These are phyloP conservation scores for Eimeria nieschulzi DNA, from an alignment of 169 alveolate species.

Conservation along the genomic window DNA sequence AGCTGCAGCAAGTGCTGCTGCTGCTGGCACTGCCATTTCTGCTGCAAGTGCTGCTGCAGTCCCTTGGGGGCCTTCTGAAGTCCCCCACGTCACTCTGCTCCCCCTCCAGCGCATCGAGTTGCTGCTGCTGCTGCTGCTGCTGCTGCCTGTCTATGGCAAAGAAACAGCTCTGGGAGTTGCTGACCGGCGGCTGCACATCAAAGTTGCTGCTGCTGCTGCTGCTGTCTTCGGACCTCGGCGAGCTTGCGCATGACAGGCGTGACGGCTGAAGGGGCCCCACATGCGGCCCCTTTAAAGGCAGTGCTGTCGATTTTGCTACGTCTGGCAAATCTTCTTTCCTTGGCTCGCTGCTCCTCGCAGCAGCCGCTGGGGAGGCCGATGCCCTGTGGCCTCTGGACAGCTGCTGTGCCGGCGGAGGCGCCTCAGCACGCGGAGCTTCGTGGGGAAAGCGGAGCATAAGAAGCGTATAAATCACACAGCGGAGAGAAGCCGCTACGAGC, in stretches of 20 bases:
- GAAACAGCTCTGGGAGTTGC: neutral
- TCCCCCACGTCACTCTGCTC: neutral
- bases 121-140: slow-evolving; percentile 32
- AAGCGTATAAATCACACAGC: slow-evolving; percentile 55
- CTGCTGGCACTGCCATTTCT: slow-evolving; percentile 12
- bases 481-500: slow-evolving; percentile 50
- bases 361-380: too few relatives aligned
- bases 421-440: neutral
- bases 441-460: slow-evolving; percentile 60
- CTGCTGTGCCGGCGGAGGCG: too few relatives aligned
- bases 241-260: neutral
- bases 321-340: too few relatives aligned
- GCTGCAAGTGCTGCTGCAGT: neutral
- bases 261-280: too few relatives aligned
- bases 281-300: too few relatives aligned
- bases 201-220: slow-evolving; percentile 19
- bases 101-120: neutral
- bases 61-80: neutral
- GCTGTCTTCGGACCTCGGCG: neutral
- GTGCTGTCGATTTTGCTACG: too few relatives aligned
- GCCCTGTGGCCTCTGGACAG: too few relatives aligned
- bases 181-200: neutral
- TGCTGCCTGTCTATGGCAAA: neutral
- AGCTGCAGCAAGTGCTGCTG: neutral
- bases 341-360: too few relatives aligned